Evolutionary conservation across 1,284 basidiomycete species (phyloP), one percentile per base, ranked within the genome.

Genomic region (Inonotus obliquus): DNA sequence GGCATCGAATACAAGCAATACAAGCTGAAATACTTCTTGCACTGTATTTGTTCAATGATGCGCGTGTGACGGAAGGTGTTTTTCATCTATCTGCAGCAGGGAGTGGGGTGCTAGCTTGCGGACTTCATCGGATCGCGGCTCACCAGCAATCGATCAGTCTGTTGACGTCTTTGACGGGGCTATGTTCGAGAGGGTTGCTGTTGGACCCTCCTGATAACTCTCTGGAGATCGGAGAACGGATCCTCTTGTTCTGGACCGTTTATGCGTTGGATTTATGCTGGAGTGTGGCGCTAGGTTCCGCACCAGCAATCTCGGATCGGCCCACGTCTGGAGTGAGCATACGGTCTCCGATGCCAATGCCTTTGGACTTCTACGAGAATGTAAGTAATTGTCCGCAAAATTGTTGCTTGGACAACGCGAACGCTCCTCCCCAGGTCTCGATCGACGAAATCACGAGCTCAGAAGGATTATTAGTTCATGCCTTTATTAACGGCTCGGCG

Each of bases 1-100:
- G 35, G 6, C 54, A 61, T 44, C 54, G 59, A 6, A 29, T 61
- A 32, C 59, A 64, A 23, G 45, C 52, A 13, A 52, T 64, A 39
- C 63, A 64, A 57, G 54, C 59, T 21, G 63, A 64, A 32, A 29
- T 60, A 35, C 63, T 65, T 10, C 63, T 65, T 19, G 44, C 63
- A 9, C 45, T 55, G 10, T 62, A 65, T 41, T 62, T 65, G 29
- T 55, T 59, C 52, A 37, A 48, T 29, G 55, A 57, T 5, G 56
- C 56, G 17, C 63, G 63, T 1, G 19, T 65, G 17, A 11, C 59
- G 11, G 63, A 65, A 39, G 63, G 63, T n/a, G 29, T 57, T 3
- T 62, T 62, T 44, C 63, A 65, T 44, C n/a, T 53, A 3, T 17
- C 38, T 11, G 61, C 63, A 9, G 63, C 63, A 14, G 45, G 48